Base-by-base conservation (phyloP, 371 early-diverging fungal species). In the Phascolomyces articulosus region DNA sequence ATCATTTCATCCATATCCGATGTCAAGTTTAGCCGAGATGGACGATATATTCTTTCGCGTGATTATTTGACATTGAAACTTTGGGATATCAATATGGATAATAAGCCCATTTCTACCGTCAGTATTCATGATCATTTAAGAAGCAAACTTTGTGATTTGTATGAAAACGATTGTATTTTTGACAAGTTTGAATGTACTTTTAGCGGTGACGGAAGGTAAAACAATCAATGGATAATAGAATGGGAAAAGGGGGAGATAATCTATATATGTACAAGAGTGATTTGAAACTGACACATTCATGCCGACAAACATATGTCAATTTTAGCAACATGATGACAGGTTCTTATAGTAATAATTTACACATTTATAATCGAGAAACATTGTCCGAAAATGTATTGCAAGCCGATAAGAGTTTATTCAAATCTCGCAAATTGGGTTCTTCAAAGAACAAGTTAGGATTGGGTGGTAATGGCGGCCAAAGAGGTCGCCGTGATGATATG, bases 101-200 rank as follows among this genome's bases (percentile, higher is more conserved):
- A 77, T 58, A 85, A 88, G 73, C 98, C 98, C 1, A 90, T 98
- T 24, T 86, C 92, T 70, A 92, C 93, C 38, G 94, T 97, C 78
- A 88, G 84, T 72, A 92, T 96, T 44, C 97, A 97, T 73, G 95
- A 97, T 71, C 92, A 95, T 66, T 80, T 98, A 31, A 86, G 92
- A 69, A 87, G 86, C 78, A 97, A 96, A 73, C 87, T 98, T 21
- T 97, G 96, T 77, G 98, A 98, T 67, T 83, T 97, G 58, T 98
- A 98, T 78, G 98, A 97, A 70, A 97, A 95, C 79, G 98, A 98
- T 74, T 96, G 95, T 80, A 97, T 98, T 77, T 98, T 98, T 85
- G 98, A 98, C 87, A 97, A 97, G 84, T 98, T 98, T 69, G 98
- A 98, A 75, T 95, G 96, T 80, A 93, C 89, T 56, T 93, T 95